Evolutionary conservation across 495 filamentous ascomycete species (phyloP), one percentile per base, ranked within the genome.

Genomic region (Cercophora scortea): DNA sequence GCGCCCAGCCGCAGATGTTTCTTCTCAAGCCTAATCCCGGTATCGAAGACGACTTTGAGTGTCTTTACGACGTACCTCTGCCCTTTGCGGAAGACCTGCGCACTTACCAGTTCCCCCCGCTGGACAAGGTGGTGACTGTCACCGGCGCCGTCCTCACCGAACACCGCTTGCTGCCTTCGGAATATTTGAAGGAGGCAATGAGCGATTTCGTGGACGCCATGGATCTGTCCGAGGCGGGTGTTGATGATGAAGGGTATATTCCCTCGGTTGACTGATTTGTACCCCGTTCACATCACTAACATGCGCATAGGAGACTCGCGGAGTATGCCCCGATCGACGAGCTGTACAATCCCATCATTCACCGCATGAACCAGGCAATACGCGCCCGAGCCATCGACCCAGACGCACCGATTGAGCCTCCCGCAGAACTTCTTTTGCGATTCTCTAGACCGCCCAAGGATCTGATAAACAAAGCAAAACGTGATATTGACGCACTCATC

Each of bases 21-120:
- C 71, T 96, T 9, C 82, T 99, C 40, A 88, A 88, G 1, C 94
- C 74, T 33, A 88, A 88, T 1, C 93, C 74, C 1, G 82, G 75
- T 3, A 86, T 96, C 47, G 89, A 94, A 56, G 73, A 79, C 15
- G 86, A 92, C 41, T 86, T 86, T 55, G 94, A 97, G 65, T 90
- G 87, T 58, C 76, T 99, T 12, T 80, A 95, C 54, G 94, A 98
- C 65, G 79, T 91, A 5, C 90, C 94, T 51, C 78, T 98, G n/a
- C 93, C 93, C 4, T 97, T 95, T 60, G 80, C 87, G 2, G 94
- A 99, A 70, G 94, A 99, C 65, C 74, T 96, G 25, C 81, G 94
- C 47, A 77, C 79, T 40, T 96, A 96, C 65, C 84, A 79, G 52
- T 99, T 99, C 52, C 89, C 94, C 4, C 89, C 92, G 1, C 73